These are phyloP conservation scores for Astrothelium macrocarpum DNA, from an alignment of 495 filamentous ascomycete genomes.

Conservation along the genomic window DNA sequence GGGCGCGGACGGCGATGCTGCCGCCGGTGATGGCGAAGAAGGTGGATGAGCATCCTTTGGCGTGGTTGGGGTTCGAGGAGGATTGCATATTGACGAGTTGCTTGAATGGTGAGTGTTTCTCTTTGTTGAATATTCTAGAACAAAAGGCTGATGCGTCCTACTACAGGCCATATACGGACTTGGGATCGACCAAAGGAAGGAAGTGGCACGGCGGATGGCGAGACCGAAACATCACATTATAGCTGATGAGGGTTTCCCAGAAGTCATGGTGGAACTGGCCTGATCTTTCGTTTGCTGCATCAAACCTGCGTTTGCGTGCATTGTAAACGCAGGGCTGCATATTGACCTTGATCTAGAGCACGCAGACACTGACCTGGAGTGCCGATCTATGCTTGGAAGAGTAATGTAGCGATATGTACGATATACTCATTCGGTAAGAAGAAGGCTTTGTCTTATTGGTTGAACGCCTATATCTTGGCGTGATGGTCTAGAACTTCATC, in stretches of 20 bases:
- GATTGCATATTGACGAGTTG: slow-evolving; percentile 88
- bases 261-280: background rate
- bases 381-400: background rate
- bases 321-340: background rate
- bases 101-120: slow-evolving; percentile 55
- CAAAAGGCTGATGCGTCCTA: slow-evolving; percentile 2
- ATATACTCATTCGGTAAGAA: background rate
- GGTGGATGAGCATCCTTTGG: slow-evolving; percentile 76
- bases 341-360: slow-evolving; percentile 4
- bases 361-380: background rate
- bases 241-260: background rate
- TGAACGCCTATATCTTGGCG: no score
- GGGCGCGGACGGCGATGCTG: slow-evolving; percentile 69
- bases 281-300: background rate
- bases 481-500: no score
- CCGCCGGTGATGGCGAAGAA: slow-evolving; percentile 92
- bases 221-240: background rate
- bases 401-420: background rate
- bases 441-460: background rate
- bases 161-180: slow-evolving; percentile 71
- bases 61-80: slow-evolving; percentile 84
- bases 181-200: slow-evolving; percentile 71
- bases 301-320: background rate
- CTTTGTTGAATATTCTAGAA: background rate
- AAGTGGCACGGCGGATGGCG: slow-evolving; percentile 24